Evolutionary conservation across 1,284 basidiomycete species (phyloP).

Genomic region (Puccinia horiana): DNA sequence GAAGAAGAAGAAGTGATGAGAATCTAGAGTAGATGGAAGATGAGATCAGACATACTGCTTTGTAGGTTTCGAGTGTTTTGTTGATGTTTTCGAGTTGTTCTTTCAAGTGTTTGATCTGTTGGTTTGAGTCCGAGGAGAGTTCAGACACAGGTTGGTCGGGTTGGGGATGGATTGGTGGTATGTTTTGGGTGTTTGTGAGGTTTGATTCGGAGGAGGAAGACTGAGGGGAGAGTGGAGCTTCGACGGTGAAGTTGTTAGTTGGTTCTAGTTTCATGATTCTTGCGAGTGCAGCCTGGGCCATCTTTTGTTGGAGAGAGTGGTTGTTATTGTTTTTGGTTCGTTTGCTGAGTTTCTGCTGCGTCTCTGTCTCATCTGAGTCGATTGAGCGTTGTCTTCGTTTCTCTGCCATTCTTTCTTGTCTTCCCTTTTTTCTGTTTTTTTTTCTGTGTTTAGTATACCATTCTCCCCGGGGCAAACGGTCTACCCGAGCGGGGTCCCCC

Average conservation of each 20-base stretch:
- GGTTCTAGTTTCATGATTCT: background rate
- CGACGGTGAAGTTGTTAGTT: background rate
- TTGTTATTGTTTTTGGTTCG: conserved; percentile 7
- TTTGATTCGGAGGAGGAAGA: background rate
- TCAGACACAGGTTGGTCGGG: background rate
- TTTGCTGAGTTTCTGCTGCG: conserved; percentile 9
- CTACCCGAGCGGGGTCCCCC: too few relatives aligned
- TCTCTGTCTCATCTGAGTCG: conserved; percentile 8
- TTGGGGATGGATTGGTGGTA: background rate
- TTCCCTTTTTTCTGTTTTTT: background rate
- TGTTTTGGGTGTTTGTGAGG: background rate
- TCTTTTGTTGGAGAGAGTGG: conserved; percentile 19
- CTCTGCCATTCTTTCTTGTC: conserved; percentile 1
- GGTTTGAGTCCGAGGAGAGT: background rate
- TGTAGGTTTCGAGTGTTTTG: conserved; percentile 16
- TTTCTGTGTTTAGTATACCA: too few relatives aligned
- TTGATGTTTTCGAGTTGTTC: conserved; percentile 16
- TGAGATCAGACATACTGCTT: background rate
- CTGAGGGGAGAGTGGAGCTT: background rate
- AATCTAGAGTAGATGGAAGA: background rate
- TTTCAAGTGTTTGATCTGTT: conserved; percentile 26
- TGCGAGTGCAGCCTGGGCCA: conserved; percentile 17
- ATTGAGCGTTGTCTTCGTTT: conserved; percentile 16
- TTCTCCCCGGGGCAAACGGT: too few relatives aligned
- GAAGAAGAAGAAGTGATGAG: background rate